These are phyloP conservation scores for Phylloporus rhodoxanthus DNA, from an alignment of 768 basidiomycete species.

Conservation along the genomic window DNA sequence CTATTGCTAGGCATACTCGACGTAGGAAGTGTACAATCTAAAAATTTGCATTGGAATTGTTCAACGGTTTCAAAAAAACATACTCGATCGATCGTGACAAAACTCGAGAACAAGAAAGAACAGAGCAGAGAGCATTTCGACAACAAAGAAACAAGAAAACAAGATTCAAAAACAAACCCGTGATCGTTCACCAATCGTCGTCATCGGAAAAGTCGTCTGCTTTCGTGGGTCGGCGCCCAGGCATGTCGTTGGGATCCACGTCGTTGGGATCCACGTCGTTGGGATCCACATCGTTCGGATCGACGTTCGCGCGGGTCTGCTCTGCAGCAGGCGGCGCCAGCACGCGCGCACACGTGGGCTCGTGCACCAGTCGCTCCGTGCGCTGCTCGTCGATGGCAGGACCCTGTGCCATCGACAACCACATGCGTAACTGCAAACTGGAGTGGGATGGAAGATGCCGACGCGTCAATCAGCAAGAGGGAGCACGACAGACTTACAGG, in stretches of 20 bases:
- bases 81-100: neutral
- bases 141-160: neutral
- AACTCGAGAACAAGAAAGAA: neutral
- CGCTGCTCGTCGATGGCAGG: slow-evolving; percentile 43
- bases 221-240: slow-evolving; percentile 1
- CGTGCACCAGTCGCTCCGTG: slow-evolving; percentile 11
- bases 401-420: slow-evolving; percentile 43
- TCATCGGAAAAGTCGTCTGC: slow-evolving; percentile 25
- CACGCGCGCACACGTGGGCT: slow-evolving; percentile 9
- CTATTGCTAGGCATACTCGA: neutral
- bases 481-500: slow-evolving; percentile 30
- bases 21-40: neutral
- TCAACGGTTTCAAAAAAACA: neutral
- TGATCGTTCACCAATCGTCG: slow-evolving; percentile 21
- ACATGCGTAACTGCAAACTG: slow-evolving; percentile 41
- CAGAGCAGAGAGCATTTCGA: neutral
- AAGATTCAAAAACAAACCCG: neutral
- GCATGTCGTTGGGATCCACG: slow-evolving; percentile 11
- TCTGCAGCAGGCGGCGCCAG: slow-evolving; percentile 9
- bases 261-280: slow-evolving; percentile 18
- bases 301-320: neutral
- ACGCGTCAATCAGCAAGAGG: neutral
- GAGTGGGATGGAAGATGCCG: neutral
- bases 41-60: neutral
- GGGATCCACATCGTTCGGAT: slow-evolving; percentile 12